A percentile compares a stretch with the other conserved stretches of the same genome.
phyloP scores from a whole-genome alignment of 1,139 yeast species.

The Protomyces inundatus region DNA sequence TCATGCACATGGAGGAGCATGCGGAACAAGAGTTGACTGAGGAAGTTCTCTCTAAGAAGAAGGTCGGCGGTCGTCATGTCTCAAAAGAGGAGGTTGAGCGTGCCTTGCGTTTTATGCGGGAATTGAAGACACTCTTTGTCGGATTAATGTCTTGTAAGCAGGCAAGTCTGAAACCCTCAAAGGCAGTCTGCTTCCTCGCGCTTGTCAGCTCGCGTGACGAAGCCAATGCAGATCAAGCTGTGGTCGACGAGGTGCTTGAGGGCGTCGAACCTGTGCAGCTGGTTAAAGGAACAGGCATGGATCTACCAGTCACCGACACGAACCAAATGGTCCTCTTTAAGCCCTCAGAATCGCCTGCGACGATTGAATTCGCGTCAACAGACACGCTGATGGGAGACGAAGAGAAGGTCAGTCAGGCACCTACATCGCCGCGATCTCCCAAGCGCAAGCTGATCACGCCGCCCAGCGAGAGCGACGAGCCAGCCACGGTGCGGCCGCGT shows the following conservation, averaged over 20 bases:
- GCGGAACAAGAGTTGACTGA: slow-evolving; percentile 36
- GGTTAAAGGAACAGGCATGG: background rate
- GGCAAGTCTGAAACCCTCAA: slow-evolving; percentile 72
- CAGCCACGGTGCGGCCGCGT: background rate
- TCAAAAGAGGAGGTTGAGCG: slow-evolving; percentile 68
- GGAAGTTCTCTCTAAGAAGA: slow-evolving; percentile 41
- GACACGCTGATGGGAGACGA: background rate
- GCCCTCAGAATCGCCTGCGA: background rate
- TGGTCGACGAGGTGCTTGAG: slow-evolving; percentile 28
- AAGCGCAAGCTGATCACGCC: background rate
- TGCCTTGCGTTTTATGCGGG: slow-evolving; percentile 73
- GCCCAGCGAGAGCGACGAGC: background rate
- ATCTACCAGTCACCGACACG: background rate
- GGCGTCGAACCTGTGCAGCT: slow-evolving; percentile 11
- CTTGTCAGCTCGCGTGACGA: slow-evolving; percentile 43
- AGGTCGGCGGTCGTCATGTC: slow-evolving; percentile 78
- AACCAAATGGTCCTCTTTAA: background rate
- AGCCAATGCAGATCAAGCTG: slow-evolving; percentile 29
- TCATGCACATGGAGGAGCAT: slow-evolving; percentile 49
- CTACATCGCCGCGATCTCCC: background rate
- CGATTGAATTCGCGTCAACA: background rate
- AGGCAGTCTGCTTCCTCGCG: slow-evolving; percentile 81
- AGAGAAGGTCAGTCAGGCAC: background rate
- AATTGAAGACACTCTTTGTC: slow-evolving; percentile 60
- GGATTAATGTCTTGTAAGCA: slow-evolving; percentile 61